phyloP scores from a whole-genome alignment of 306 rosid genomes.

The Trifolium subterraneum region DNA sequence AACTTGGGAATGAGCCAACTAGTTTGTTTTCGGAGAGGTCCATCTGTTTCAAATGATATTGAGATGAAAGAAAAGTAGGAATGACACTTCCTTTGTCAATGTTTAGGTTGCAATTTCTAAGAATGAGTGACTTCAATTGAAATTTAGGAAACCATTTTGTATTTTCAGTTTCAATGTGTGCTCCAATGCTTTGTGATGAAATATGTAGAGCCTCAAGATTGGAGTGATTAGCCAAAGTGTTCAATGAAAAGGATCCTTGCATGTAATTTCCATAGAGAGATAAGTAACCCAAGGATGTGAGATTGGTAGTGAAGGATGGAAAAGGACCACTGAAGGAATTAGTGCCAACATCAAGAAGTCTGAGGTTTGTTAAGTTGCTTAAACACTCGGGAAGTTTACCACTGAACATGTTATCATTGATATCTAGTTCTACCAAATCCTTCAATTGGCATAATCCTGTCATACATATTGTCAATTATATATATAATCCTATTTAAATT shows the following conservation, averaged over 20 bases:
- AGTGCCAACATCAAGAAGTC: neutral
- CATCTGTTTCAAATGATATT: conserved; percentile 3
- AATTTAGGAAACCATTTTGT: conserved; percentile 38
- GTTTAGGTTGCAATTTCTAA: conserved; percentile 39
- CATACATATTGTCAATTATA: no score
- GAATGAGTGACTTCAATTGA: conserved; percentile 29
- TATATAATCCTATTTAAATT: no score
- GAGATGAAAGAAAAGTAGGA: conserved; percentile 39
- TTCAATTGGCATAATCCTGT: neutral
- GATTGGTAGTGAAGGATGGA: neutral
- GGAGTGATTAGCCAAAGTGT: neutral
- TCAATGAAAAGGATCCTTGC: neutral
- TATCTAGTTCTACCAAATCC: neutral
- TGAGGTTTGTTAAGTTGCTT: neutral
- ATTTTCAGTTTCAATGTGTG: neutral
- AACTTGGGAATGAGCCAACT: neutral
- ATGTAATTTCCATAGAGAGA: neutral
- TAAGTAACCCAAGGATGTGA: neutral
- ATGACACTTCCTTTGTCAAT: neutral
- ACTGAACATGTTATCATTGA: neutral
- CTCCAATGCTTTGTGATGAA: neutral
- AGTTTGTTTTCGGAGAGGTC: neutral
- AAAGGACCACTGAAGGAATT: neutral
- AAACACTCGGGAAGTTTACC: neutral
- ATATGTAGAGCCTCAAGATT: neutral